Evolutionary conservation across 345 rosid genomes (phyloP), one percentile per base, ranked within the genome.

Genomic region (Zanthoxylum bungeanum): DNA sequence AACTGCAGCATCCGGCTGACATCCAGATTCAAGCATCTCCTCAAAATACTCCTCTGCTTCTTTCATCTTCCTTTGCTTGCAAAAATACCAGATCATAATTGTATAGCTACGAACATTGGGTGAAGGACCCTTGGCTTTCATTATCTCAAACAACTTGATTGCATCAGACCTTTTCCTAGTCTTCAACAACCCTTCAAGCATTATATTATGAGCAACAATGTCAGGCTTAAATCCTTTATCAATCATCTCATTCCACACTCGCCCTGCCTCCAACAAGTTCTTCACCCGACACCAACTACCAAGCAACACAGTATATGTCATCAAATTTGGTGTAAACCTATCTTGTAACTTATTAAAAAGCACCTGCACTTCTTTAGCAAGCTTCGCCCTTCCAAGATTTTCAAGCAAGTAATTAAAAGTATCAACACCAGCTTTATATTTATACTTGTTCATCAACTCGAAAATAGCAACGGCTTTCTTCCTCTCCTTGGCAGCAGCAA

Each of bases 191-290:
- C 99, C 94, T 69, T 85, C 91, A 60, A 92, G 87, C 98, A 92
- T 92, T 19, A 77, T 78, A 55, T 92, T 92, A 66, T 91, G 87
- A 5, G 88, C 86, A 33, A 92, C 84, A 80, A 84, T 40, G 34
- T 92, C 97, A 1, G 94, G 98, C 72, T 78, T 84, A 76, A 95
- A 82, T 6, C 97, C 97, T 66, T 78, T 74, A 83, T 95, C 97
- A 60, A 89, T 78, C 94, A n/a, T 91, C 80, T 82, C 84, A 56
- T 95, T 95, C 99, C 99, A 95, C 33, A 88, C 75, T 76, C 83
- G 84, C 72, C 91, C 97, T 0, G 98, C 98, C 85, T 95, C 97
- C 94, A 91, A 79, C 80, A 92, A 80, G 70, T 92, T 95, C 83
- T 76, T 89, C 69, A 85, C 86, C 17, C 78, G 80, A 57, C 98